Base-by-base conservation (phyloP, 129 eudicot genomes). In the Chrysanthemum seticuspe region DNA sequence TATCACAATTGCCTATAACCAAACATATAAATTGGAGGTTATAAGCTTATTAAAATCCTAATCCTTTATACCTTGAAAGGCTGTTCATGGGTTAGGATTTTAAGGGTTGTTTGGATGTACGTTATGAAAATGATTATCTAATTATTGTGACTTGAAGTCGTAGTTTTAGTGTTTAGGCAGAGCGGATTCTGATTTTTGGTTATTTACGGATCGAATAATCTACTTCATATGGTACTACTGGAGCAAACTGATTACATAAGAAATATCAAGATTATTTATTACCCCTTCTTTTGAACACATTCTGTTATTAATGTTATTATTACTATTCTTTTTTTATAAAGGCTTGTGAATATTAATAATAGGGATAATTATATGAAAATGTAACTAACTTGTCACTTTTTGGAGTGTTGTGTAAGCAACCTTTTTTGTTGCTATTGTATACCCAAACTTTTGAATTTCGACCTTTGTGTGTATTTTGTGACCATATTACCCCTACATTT, bases 61-160 rank as follows among this genome's bases (percentile, higher is more conserved):
- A 23, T 27, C 45, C 6, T 61, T 61, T 36, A 27, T 61, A 61
- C 47, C 12, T 13, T 61, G 66, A 23, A 40, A 61, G 66, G 9
- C 66, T 27, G 18, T 5, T 60, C 65, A 23, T 11, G 65, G 65
- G n/a, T 23, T 60, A 60, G 14, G 45, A 61, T 62, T 62, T 62
- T 62, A 29, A 36, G 65, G 13, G 45, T n/a, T 29, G 5, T 16
- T 53, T 29, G 16, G n/a, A 62, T 62, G 19, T 62, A 2, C 1
- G 13, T 61, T 61, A 61, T 61, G 31, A 12, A 19, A 61, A n/a
- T 61, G 15, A 27, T 61, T 13, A 1, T 12, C 44, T 61, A 15
- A 61, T 4, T 25, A 61, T 61, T 29, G 66, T 1, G 4, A 31
- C 34, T 31, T 62, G 67, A 10, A 62, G 44, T 62, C n/a, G 16